phyloP scores from a whole-genome alignment of 495 filamentous ascomycete species.

The Annulohypoxylon moriforme region DNA sequence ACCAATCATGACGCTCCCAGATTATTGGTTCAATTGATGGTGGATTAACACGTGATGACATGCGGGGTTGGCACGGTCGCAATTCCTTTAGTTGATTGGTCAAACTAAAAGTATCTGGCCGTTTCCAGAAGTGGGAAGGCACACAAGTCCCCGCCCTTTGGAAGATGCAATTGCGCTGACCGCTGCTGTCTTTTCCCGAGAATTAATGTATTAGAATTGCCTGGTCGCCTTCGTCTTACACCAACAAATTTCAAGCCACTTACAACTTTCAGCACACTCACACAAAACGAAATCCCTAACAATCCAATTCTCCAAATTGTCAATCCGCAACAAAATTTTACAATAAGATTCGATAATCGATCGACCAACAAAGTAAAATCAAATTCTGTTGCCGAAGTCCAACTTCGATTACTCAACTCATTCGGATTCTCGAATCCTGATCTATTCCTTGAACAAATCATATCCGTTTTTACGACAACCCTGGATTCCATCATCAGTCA shows the following conservation, averaged over 20 bases:
- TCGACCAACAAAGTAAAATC: background rate
- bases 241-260: slow-evolving; percentile 15
- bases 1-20: slow-evolving; percentile 39
- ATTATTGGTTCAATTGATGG: slow-evolving; percentile 39
- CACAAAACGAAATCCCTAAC: background rate
- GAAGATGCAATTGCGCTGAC: slow-evolving; percentile 27
- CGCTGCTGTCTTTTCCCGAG: slow-evolving; percentile 23
- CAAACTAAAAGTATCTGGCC: slow-evolving; percentile 21
- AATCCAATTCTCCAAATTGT: slow-evolving; percentile 6
- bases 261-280: slow-evolving; percentile 14
- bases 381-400: background rate
- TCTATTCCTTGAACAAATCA: slow-evolving; percentile 9
- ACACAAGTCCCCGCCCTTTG: slow-evolving; percentile 16
- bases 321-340: background rate
- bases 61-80: slow-evolving; percentile 37
- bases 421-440: slow-evolving; percentile 11
- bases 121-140: slow-evolving; percentile 38
- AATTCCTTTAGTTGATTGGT: slow-evolving; percentile 20
- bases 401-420: background rate
- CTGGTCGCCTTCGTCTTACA: slow-evolving; percentile 24
- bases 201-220: slow-evolving; percentile 21
- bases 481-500: slow-evolving; percentile 58
- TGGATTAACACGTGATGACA: slow-evolving; percentile 37
- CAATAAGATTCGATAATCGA: background rate
- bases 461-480: slow-evolving; percentile 20